Conservation (phyloP, 2,329 filamentous ascomycete species). For the Zymoseptoria ardabiliae region DNA sequence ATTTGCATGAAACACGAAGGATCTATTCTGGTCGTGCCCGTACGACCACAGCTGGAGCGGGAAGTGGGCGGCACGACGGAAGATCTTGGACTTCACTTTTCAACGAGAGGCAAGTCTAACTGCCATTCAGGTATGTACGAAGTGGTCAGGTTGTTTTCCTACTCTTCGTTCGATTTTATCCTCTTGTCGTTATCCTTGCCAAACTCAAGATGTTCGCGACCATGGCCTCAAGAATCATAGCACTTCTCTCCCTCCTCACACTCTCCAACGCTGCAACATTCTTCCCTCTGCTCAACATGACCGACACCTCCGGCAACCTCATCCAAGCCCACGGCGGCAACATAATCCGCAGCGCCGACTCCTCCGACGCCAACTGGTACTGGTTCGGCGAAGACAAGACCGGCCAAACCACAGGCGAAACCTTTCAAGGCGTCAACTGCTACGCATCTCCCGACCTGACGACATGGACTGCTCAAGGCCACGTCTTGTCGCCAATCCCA, state of each 20-base stretch:
- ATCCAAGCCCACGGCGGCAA: constrained; percentile 62
- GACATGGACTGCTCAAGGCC: constrained; percentile 56
- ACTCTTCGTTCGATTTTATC: too few species aligned
- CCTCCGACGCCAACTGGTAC: constrained; percentile 50
- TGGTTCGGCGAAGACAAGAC: constrained; percentile 65
- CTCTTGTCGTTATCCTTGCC: too few species aligned
- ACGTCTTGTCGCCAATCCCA: constrained; percentile 48
- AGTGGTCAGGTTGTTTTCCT: too few species aligned
- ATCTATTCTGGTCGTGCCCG: too few species aligned
- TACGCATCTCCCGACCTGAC: constrained; percentile 58
- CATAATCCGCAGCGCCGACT: constrained; percentile 46
- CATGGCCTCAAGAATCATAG: constrained; percentile 1
- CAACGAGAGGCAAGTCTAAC: too few species aligned
- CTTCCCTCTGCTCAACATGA: constrained; percentile 23
- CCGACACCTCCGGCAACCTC: constrained; percentile 40
- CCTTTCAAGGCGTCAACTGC: constrained; percentile 60
- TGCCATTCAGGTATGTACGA: too few species aligned
- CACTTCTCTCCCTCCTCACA: constrained; percentile 1
- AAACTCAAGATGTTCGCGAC: background rate
- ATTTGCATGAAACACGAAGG: too few species aligned
- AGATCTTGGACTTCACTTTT: too few species aligned
- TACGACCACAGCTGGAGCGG: too few species aligned
- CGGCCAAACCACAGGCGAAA: constrained; percentile 40
- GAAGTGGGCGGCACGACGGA: too few species aligned
- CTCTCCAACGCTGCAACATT: constrained; percentile 15